A percentile compares a stretch with the other conserved stretches of the same genome.
These are phyloP conservation scores for Salix purpurea DNA, from an alignment of 345 rosid genomes.

Conservation along the genomic window DNA sequence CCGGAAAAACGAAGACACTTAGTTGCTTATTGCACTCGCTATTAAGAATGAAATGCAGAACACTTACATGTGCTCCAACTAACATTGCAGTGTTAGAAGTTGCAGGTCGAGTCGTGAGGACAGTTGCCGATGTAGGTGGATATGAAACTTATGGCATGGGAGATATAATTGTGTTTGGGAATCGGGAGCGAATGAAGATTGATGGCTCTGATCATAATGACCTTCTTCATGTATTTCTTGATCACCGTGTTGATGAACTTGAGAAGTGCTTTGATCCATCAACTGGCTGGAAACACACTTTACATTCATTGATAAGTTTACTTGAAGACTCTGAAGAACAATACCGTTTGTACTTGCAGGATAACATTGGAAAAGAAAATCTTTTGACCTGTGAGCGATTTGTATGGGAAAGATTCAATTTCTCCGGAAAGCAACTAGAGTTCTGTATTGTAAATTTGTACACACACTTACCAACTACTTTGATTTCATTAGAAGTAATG, in stretches of 20 bases:
- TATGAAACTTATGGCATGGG: conserved; percentile 1
- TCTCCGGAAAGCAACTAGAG: conserved; percentile 4
- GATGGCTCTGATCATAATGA: neutral
- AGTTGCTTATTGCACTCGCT: neutral
- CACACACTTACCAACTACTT: conserved; percentile 34
- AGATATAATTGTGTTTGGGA: conserved; percentile 13
- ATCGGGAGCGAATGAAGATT: conserved; percentile 3
- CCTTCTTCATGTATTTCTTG: conserved; percentile 8
- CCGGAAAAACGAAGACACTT: conserved; percentile 20
- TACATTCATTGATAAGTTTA: conserved; percentile 1
- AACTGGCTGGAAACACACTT: neutral
- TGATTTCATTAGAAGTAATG: conserved; percentile 22
- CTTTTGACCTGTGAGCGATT: conserved; percentile 11
- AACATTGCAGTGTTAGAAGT: conserved; percentile 12
- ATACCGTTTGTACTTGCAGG: neutral
- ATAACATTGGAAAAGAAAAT: neutral
- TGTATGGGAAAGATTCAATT: conserved; percentile 8
- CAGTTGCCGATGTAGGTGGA: neutral
- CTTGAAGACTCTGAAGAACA: neutral
- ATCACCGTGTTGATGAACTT: neutral
- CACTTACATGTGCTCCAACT: conserved; percentile 15
- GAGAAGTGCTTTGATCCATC: neutral
- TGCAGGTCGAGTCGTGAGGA: neutral
- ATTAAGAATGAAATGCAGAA: conserved; percentile 9
- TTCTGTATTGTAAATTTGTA: conserved; percentile 23